A percentile compares a stretch with the other conserved stretches of the same genome.
phyloP scores from a whole-genome alignment of 2,329 filamentous ascomycete species.

The Bipolaris oryzae region DNA sequence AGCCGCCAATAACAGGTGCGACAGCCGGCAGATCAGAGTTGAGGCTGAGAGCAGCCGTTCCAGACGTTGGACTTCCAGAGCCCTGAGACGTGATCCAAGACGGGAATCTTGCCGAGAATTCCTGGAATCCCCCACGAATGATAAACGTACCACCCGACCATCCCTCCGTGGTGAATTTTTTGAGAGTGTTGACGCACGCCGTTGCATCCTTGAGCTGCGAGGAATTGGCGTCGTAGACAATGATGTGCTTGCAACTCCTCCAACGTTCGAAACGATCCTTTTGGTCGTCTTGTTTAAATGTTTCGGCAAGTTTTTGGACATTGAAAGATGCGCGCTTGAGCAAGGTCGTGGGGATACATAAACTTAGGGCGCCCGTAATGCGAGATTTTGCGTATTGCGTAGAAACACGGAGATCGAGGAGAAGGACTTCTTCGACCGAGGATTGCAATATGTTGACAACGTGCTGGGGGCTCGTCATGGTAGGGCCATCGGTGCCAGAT shows the following conservation, averaged over 20 bases:
- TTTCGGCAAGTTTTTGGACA: slow-evolving; percentile 83
- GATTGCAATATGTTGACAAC: slow-evolving; percentile 57
- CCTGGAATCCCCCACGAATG: slow-evolving; percentile 79
- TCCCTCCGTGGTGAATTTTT: slow-evolving; percentile 87
- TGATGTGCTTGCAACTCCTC: slow-evolving; percentile 74
- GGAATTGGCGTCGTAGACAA: slow-evolving; percentile 86
- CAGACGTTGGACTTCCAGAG: slow-evolving; percentile 32
- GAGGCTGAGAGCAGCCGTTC: slow-evolving; percentile 31
- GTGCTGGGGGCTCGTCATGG: slow-evolving; percentile 56
- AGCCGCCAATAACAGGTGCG: slow-evolving; percentile 85
- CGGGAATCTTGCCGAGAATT: slow-evolving; percentile 72
- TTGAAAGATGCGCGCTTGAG: slow-evolving; percentile 91
- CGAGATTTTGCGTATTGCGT: slow-evolving; percentile 79
- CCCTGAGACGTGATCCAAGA: slow-evolving; percentile 59
- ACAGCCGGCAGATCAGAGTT: slow-evolving; percentile 56
- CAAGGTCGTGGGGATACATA: slow-evolving; percentile 94
- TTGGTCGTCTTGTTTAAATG: slow-evolving; percentile 75
- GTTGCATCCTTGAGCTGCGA: slow-evolving; percentile 78
- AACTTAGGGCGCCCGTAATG: slow-evolving; percentile 80
- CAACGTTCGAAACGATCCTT: slow-evolving; percentile 77
- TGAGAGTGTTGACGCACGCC: slow-evolving; percentile 83
- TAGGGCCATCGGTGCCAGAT: slow-evolving; percentile 39
- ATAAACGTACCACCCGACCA: slow-evolving; percentile 77
- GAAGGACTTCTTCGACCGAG: slow-evolving; percentile 61
- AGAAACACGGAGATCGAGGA: slow-evolving; percentile 86